These are phyloP conservation scores for Mariannaea elegans DNA, from an alignment of 2,329 filamentous ascomycete genomes.

Conservation along the genomic window DNA sequence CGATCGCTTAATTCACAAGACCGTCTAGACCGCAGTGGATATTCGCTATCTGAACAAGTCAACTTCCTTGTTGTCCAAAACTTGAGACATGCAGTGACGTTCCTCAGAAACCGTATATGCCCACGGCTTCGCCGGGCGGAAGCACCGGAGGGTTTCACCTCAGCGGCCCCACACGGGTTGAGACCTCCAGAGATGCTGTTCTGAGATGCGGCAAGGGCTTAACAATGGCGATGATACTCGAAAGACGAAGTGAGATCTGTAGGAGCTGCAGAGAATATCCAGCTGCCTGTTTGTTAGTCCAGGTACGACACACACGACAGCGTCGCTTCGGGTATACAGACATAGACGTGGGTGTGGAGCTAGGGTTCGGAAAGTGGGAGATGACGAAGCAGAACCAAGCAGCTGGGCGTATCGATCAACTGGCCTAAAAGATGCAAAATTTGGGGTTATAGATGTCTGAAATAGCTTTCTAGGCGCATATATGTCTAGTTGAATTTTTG, in stretches of 20 bases:
- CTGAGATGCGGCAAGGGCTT: slow-evolving; percentile 9
- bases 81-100: slow-evolving; percentile 23
- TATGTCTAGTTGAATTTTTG: not conserved
- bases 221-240: slow-evolving; percentile 14
- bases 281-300: slow-evolving; percentile 34
- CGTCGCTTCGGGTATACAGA: slow-evolving; percentile 25
- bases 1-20: not conserved
- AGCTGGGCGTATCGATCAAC: not conserved
- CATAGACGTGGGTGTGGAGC: slow-evolving; percentile 33
- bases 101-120: slow-evolving; percentile 35
- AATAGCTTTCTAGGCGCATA: not conserved
- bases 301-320: slow-evolving; percentile 31
- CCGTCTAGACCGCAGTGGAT: not conserved
- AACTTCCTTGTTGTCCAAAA: slow-evolving; percentile 12
- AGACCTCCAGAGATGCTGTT: slow-evolving; percentile 18
- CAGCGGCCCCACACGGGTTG: slow-evolving; percentile 27
- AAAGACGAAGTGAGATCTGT: slow-evolving; percentile 8
- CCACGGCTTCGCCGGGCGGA: slow-evolving; percentile 31
- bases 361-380: slow-evolving; percentile 24
- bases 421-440: not conserved
- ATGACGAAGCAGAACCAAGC: not conserved
- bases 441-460: not conserved
- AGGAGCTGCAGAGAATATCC: slow-evolving; percentile 24
- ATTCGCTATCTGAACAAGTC: slow-evolving; percentile 2
- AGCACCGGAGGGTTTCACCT: slow-evolving; percentile 38